Evolutionary conservation across 31 red algal genomes (phyloP).

Genomic region (Odonthalia washingtoniensis): DNA sequence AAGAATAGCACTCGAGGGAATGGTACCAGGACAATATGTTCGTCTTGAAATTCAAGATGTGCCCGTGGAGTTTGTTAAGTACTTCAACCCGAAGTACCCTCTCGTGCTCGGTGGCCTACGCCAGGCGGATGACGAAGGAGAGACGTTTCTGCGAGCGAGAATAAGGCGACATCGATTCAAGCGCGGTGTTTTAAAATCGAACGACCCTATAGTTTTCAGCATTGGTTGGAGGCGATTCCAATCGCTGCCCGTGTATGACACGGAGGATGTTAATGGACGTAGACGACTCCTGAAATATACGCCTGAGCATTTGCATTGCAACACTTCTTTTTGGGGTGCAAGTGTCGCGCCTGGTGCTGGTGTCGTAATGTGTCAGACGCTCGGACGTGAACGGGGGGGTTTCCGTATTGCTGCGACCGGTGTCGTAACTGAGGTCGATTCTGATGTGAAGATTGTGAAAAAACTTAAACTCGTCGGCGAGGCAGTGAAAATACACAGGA

Average conservation of each 20-base stretch:
- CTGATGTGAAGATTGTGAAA: constrained; percentile 88
- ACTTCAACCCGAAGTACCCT: constrained; percentile 87
- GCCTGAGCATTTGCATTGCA: constrained; percentile 98
- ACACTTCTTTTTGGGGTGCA: constrained; percentile 92
- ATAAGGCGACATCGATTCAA: constrained; percentile 96
- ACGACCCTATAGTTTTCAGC: constrained; percentile 94
- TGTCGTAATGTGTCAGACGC: constrained; percentile 83
- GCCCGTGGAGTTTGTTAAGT: constrained; percentile 91
- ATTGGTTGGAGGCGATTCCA: constrained; percentile 99
- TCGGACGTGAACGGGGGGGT: constrained; percentile 79
- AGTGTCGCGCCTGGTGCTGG: constrained; percentile 83
- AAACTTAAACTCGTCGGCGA: constrained; percentile 99
- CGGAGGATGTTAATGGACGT: constrained; percentile 86
- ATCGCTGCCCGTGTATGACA: constrained; percentile 86
- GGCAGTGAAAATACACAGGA: constrained; percentile 89
- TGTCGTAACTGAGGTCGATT: constrained; percentile 85
- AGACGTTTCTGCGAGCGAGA: constrained; percentile 76
- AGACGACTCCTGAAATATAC: constrained; percentile 97
- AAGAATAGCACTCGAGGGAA: constrained; percentile 83
- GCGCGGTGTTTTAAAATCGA: constrained; percentile 93
- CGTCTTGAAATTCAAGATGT: constrained; percentile 92
- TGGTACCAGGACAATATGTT: constrained; percentile 93
- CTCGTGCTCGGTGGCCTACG: constrained; percentile 89
- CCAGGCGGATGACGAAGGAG: constrained; percentile 76
- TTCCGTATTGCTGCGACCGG: constrained; percentile 94